These are phyloP conservation scores for Delitschia confertaspora DNA, from an alignment of 495 filamentous ascomycete species.

Conservation along the genomic window DNA sequence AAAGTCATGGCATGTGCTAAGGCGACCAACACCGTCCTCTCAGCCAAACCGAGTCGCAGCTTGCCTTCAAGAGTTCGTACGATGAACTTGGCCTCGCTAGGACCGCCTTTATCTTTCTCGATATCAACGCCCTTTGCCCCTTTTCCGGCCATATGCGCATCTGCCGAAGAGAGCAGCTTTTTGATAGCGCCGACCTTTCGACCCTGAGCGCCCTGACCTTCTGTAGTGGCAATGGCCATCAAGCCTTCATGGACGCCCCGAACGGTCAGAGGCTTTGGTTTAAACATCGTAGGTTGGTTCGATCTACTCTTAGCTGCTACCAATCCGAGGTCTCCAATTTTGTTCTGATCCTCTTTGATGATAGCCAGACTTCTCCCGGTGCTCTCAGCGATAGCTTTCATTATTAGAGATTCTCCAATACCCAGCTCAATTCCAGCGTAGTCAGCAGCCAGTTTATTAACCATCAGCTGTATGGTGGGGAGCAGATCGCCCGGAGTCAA, in stretches of 20 bases:
- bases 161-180: slow-evolving; percentile 81
- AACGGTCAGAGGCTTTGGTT: slow-evolving; percentile 83
- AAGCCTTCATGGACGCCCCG: slow-evolving; percentile 79
- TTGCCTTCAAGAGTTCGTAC: slow-evolving; percentile 92
- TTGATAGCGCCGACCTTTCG: slow-evolving; percentile 92
- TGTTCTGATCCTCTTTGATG: slow-evolving; percentile 89
- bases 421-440: slow-evolving; percentile 93
- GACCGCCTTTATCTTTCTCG: slow-evolving; percentile 82
- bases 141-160: slow-evolving; percentile 60
- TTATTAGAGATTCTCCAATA: slow-evolving; percentile 93
- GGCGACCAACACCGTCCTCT: slow-evolving; percentile 81
- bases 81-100: slow-evolving; percentile 90
- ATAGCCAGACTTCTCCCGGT: slow-evolving; percentile 79
- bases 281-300: slow-evolving; percentile 95
- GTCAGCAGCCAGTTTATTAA: slow-evolving; percentile 93
- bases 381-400: slow-evolving; percentile 94
- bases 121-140: slow-evolving; percentile 67
- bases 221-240: slow-evolving; percentile 76
- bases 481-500: slow-evolving; percentile 84
- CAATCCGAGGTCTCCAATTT: slow-evolving; percentile 89
- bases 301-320: slow-evolving; percentile 90
- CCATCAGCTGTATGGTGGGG: slow-evolving; percentile 85
- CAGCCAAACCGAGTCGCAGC: slow-evolving; percentile 79
- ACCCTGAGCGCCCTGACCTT: slow-evolving; percentile 79
- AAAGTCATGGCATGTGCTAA: slow-evolving; percentile 79